Evolutionary conservation across 2,329 filamentous ascomycete species (phyloP).

Genomic region (Xylariaceae sp.): DNA sequence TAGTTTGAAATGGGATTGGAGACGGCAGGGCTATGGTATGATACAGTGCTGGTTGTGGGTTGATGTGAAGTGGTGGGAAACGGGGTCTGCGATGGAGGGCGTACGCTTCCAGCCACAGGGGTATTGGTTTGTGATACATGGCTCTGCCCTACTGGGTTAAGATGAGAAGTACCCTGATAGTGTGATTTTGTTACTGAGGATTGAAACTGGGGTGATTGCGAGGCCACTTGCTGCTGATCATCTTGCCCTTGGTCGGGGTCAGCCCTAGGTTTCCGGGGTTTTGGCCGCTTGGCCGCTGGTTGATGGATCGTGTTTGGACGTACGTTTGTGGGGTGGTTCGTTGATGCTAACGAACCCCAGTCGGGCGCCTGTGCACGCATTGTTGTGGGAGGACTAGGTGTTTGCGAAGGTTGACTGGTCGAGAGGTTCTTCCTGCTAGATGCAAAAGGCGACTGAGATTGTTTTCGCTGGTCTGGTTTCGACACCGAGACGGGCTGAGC

Average conservation of each 20-base stretch:
- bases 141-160: constrained; percentile 26
- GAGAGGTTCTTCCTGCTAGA: constrained; percentile 26
- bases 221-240: constrained; percentile 22
- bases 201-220: constrained; percentile 29
- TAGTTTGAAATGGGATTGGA: constrained; percentile 28
- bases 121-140: constrained; percentile 30
- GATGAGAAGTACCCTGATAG: constrained; percentile 26
- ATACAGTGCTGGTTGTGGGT: constrained; percentile 26
- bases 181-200: constrained; percentile 30
- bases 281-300: constrained; percentile 24
- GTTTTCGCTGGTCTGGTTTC: constrained; percentile 14
- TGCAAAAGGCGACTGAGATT: constrained; percentile 11
- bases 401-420: constrained; percentile 23
- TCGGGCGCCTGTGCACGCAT: constrained; percentile 22
- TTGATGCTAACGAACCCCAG: constrained; percentile 23
- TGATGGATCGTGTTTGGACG: constrained; percentile 24
- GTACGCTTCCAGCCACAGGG: constrained; percentile 25
- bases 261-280: constrained; percentile 23
- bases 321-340: constrained; percentile 15
- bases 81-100: constrained; percentile 27
- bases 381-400: constrained; percentile 22
- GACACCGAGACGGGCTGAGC: constrained; percentile 11
- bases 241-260: constrained; percentile 23
- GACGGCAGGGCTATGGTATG: constrained; percentile 28
- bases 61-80: constrained; percentile 25